Evolutionary conservation across 202 grass and related monocot genomes (phyloP).

Genomic region (Schoenoplectus tabernaemontani): DNA sequence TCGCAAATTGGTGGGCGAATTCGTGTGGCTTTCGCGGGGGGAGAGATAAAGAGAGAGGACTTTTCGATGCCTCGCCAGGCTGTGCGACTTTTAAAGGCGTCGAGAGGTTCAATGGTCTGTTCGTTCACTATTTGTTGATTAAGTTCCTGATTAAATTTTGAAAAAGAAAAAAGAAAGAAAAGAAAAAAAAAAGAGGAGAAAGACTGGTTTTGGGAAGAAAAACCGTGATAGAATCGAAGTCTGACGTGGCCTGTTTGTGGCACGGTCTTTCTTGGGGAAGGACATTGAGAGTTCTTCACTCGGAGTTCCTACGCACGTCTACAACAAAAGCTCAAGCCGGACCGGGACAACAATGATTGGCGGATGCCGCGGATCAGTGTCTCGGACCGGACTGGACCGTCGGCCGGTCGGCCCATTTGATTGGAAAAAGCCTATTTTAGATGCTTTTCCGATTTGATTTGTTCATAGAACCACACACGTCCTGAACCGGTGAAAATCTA

Average conservation of each 20-base stretch:
- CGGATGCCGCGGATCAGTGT: too few species aligned
- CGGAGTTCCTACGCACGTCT: not conserved
- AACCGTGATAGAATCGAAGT: not conserved
- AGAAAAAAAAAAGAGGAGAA: not conserved
- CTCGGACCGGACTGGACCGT: too few species aligned
- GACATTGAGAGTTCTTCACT: not conserved
- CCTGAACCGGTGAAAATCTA: too few species aligned
- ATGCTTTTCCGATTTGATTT: too few species aligned
- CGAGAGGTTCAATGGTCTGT: not conserved
- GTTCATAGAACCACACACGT: too few species aligned
- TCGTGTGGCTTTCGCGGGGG: not conserved
- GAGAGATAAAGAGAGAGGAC: not conserved
- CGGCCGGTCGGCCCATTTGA: too few species aligned
- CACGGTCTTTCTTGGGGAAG: not conserved
- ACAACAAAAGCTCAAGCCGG: not conserved
- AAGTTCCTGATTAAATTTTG: not conserved
- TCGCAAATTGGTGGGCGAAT: not conserved
- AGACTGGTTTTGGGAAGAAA: not conserved
- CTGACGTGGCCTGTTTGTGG: not conserved
- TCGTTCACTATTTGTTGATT: not conserved
- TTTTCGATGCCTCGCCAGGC: not conserved
- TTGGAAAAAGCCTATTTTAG: too few species aligned
- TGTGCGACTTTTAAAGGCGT: not conserved
- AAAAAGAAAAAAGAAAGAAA: not conserved
- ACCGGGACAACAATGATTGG: not conserved